Base-by-base conservation (phyloP, 768 basidiomycete genomes). In the Leccinum aurantiacum region DNA sequence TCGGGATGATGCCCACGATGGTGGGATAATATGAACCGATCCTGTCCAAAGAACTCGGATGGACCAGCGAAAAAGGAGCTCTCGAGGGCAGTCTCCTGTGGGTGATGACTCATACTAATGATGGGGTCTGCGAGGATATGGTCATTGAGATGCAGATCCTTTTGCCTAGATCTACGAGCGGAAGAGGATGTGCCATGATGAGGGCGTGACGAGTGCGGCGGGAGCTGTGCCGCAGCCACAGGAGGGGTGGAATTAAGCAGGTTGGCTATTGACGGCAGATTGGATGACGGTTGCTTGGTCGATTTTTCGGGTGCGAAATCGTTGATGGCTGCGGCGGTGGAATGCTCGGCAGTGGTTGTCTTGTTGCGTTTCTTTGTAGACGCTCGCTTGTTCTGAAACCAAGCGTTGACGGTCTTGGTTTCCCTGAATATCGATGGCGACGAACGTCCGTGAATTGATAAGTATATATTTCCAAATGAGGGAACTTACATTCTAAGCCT, bases 381-480 rank as follows among this genome's bases (percentile, higher is more conserved):
- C 6, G 90, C 90, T 57, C 90, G 82, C 79, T 91, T 91, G 71
- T 91, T 91, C 76, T 91, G 90, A 75, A 91, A 92, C 87, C 89
- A 91, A 14, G 90, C 88, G 71, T 89, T 89, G 70, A 91, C 89
- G 3, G 88, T 90, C 81, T 91, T 91, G 73, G 84, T 86, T 71
- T 91, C 88, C 87, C 90, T 91, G 70, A 55, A 56, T 41, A 41
- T 63, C 56, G 58, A 60, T 53, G 44, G 61, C 48, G 60, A 60
- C 49, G 60, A 33, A 60, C 35, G 54, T 57, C 31, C 56, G 22
- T 3, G 46, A 48, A 64, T 58, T 63, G 64, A 71, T 64, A 69
- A 66, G 58, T 60, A 58, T 65, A 61, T 61, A 63, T 70, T 53
- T 46, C 71, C 64, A 54, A 73, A 73, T 60, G 61, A 62, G 66